A percentile compares a stretch with the other conserved stretches of the same genome.
phyloP scores from a whole-genome alignment of 352 stramenopile species.

The Phytophthora foliorum region DNA sequence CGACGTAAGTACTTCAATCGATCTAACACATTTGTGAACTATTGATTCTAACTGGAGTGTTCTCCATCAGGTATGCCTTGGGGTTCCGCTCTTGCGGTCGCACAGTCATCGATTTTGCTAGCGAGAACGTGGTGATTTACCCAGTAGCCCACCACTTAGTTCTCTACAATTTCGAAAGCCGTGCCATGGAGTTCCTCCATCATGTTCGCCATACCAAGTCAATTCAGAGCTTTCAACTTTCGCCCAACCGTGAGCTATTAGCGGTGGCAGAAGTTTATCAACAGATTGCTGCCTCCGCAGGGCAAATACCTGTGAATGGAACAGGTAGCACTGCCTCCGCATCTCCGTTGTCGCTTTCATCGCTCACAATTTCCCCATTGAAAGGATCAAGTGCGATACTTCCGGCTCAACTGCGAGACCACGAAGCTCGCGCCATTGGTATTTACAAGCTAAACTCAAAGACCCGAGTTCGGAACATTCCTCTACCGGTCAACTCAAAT shows the following conservation, averaged over 20 bases:
- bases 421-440: slow-evolving; percentile 58
- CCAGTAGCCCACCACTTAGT: slow-evolving; percentile 72
- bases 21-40: neutral
- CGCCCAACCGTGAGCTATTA: slow-evolving; percentile 73
- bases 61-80: slow-evolving; percentile 51
- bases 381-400: slow-evolving; percentile 17
- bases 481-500: slow-evolving; percentile 59
- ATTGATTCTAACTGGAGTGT: neutral
- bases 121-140: slow-evolving; percentile 68
- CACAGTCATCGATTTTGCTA: slow-evolving; percentile 66
- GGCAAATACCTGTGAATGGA: slow-evolving; percentile 2
- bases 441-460: slow-evolving; percentile 72
- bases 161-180: slow-evolving; percentile 68
- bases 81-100: slow-evolving; percentile 52
- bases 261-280: slow-evolving; percentile 72
- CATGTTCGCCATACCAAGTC: slow-evolving; percentile 57
- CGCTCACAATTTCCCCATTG: slow-evolving; percentile 1
- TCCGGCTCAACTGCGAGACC: slow-evolving; percentile 36
- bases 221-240: slow-evolving; percentile 77
- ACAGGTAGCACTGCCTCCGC: neutral
- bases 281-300: neutral
- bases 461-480: slow-evolving; percentile 53
- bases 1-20: slow-evolving; percentile 35
- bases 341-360: slow-evolving; percentile 1
- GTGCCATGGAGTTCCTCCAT: slow-evolving; percentile 81